A percentile compares a stretch with the other conserved stretches of the same genome.
Evolutionary conservation across 1,284 basidiomycete genomes (phyloP).

Genomic region (Sporisorium iseilematis-ciliati): DNA sequence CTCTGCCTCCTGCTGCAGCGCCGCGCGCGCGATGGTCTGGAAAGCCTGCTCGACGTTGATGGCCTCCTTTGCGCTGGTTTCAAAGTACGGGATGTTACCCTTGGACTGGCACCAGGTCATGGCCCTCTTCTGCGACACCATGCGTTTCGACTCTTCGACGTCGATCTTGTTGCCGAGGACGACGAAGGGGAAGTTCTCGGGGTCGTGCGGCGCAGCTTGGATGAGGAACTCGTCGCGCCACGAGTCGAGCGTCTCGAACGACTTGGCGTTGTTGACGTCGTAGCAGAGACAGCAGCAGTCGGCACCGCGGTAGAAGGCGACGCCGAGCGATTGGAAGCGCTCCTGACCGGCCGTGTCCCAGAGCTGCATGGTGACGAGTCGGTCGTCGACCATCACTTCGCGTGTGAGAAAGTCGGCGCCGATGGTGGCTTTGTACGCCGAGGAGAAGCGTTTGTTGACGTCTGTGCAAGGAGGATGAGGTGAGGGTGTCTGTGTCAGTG

Average conservation of each 20-base stretch:
- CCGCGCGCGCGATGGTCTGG: slow-evolving; percentile 99
- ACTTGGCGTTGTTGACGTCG: slow-evolving; percentile 98
- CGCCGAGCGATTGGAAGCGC: slow-evolving; percentile 97
- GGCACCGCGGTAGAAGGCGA: slow-evolving; percentile 98
- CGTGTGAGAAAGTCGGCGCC: slow-evolving; percentile 80
- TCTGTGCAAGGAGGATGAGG: slow-evolving; percentile 69
- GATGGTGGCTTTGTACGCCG: slow-evolving; percentile 87
- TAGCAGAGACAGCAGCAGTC: slow-evolving; percentile 96
- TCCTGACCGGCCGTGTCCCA: slow-evolving; percentile 99
- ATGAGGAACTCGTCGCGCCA: slow-evolving; percentile 70
- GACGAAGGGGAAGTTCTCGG: slow-evolving; percentile 95
- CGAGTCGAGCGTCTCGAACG: slow-evolving; percentile 82
- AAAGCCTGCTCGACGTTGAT: slow-evolving; percentile 99
- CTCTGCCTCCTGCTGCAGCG: slow-evolving; percentile 94
- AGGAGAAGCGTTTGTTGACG: slow-evolving; percentile 99
- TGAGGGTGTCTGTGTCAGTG: too few relatives aligned
- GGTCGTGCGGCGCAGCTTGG: slow-evolving; percentile 94
- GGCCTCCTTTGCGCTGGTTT: slow-evolving; percentile 99
- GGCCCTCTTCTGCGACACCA: slow-evolving; percentile 98
- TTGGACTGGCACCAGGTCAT: slow-evolving; percentile 99
- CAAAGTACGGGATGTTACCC: slow-evolving; percentile 99
- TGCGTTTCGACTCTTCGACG: slow-evolving; percentile 97
- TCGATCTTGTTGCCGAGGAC: slow-evolving; percentile 99
- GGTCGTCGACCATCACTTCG: slow-evolving; percentile 98
- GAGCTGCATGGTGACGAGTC: slow-evolving; percentile 95